Evolutionary conservation across 257 asterid species (phyloP), one percentile per base, ranked within the genome.

Genomic region (Scutellaria baicalensis): DNA sequence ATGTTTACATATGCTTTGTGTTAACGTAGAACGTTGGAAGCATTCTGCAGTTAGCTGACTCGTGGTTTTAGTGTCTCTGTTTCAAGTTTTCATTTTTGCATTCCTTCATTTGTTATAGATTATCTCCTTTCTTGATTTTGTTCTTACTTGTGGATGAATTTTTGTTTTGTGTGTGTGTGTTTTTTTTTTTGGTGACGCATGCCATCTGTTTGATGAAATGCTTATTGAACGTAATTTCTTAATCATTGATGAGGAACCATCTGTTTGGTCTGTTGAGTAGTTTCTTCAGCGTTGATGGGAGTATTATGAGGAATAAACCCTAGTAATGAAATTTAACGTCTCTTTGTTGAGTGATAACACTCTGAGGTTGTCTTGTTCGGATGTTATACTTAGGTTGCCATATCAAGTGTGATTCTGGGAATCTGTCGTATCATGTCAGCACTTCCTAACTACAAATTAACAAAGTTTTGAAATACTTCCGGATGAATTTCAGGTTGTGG

Each of bases 401-500:
- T 43, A 0, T 36, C 50, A 21, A 51, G 56, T 61, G 36, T 31
- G 56, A 23, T 23, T 64, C 12, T 17, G 47, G 52, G 31, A 17
- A 45, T 73, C 45, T 21, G 10, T 45, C 43, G 7, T 73, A 6
- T 59, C 47, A n/a, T 14, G 69, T 20, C 58, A 33, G 51, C 66
- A 33, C 59, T 36, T 52, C 21, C 18, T 12, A 13, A 21, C 18
- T 50, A n/a, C 23, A 64, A 13, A 58, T 38, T 35, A 72, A 35
- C 5, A 18, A 23, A 35, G 23, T 68, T 63, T 23, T 73, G 58
- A 56, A 43, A 52, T 12, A 9, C 66, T 70, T 78, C 42, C 21
- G 66, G 48, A 43, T 61, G 71, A 39, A 10, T 66, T 76, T 75
- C 85, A 93, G 99, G 96, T 50, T 82, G 72, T 70, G 91, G 86